These are phyloP conservation scores for Lanmaoa pseudosensibilis DNA, from an alignment of 768 basidiomycete species.

Conservation along the genomic window DNA sequence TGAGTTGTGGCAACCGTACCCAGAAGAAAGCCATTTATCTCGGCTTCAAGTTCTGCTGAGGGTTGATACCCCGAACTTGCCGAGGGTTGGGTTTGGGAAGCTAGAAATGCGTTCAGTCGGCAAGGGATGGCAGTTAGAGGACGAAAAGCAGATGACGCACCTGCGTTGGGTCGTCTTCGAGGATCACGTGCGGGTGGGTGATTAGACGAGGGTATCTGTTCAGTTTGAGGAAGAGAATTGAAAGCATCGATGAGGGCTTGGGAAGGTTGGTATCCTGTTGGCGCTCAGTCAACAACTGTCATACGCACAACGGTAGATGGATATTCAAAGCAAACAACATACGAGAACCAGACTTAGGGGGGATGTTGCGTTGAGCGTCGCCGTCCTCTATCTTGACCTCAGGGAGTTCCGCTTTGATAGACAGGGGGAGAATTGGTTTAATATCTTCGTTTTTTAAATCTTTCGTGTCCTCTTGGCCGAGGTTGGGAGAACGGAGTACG, in stretches of 20 bases:
- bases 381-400: slow-evolving; percentile 9
- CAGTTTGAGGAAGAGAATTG: not conserved
- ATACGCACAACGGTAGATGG: not conserved
- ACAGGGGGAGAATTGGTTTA: not conserved
- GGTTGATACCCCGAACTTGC: slow-evolving; percentile 9
- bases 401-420: slow-evolving; percentile 7
- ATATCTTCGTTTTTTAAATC: not conserved
- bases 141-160: not conserved
- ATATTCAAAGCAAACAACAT: not conserved
- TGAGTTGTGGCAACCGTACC: not conserved
- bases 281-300: not conserved
- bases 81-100: not conserved
- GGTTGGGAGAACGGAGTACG: slow-evolving; percentile 8
- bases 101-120: not conserved
- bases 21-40: slow-evolving; percentile 4
- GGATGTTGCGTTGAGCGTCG: not conserved
- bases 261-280: slow-evolving; percentile 17
- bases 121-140: not conserved
- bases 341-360: not conserved
- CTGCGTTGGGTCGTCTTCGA: not conserved
- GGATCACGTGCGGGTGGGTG: not conserved
- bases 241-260: slow-evolving; percentile 16
- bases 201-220: not conserved
- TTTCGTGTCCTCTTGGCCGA: slow-evolving; percentile 1
- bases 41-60: slow-evolving; percentile 3